Evolutionary conservation across 805 yeast genomes (phyloP), one percentile per base, ranked within the genome.

Genomic region (Priceomyces carsonii): DNA sequence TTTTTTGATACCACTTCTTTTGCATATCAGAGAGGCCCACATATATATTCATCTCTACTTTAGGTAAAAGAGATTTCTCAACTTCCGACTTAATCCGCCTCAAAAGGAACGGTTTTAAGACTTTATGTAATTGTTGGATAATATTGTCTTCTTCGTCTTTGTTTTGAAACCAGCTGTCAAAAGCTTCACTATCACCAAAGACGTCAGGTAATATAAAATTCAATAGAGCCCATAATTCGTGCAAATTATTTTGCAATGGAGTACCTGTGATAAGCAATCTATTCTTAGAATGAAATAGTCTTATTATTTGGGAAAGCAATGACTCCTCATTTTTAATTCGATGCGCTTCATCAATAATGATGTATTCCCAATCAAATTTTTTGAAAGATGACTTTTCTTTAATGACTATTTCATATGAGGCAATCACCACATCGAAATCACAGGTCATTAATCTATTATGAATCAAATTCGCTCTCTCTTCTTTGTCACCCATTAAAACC

Each of bases 281-380:
- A 54, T 82, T 82, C 32, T 72, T 75, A 1, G 88, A 80, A 43
- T 81, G 79, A 52, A 84, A 82, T 63, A 82, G 70, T 50, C 93
- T 67, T 31, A 84, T 78, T 34, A 84, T 85, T 51, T 84, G 91
- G 0, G 89, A 81, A 29, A 84, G 60, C 56, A 81, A 59, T 2
- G 83, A 75, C 50, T 81, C 85, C 50, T 85, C 93, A 54, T 85
- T 85, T 50, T 85, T 85, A 45, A 85, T 79, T 63, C 93, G 69
- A 55, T 85, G 95, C 3, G 91, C 93, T 60, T 85, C 95, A 59
- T 85, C 95, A 42, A 85, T 81, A 14, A 84, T 69, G 32, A 85
- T 79, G 53, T 85, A 85, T 51, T 81, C 79, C 91, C 93, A 85
- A 39, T 71, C 73, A 46, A 85, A 75, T 52, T 83, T 85, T 39